These are phyloP conservation scores for Fusarium sp. DNA, from an alignment of 2,329 filamentous ascomycete genomes.

Conservation along the genomic window DNA sequence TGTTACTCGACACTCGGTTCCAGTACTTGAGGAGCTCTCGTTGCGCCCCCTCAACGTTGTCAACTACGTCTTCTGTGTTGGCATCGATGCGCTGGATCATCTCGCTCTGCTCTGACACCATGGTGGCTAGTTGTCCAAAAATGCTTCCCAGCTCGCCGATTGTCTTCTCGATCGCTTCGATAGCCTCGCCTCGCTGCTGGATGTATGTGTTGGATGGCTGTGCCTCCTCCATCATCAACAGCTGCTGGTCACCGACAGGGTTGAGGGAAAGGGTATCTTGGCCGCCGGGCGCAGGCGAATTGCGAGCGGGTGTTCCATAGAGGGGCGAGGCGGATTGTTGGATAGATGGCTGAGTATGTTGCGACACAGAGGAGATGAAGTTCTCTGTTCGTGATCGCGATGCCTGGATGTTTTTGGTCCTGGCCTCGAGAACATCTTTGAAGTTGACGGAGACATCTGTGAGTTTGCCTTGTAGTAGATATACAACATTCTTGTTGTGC, in stretches of 20 bases:
- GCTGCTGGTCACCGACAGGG: constrained; percentile 84
- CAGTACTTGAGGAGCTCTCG: constrained; percentile 97
- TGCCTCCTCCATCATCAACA: constrained; percentile 92
- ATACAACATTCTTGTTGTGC: constrained; percentile 97
- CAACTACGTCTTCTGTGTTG: constrained; percentile 97
- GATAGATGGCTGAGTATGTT: constrained; percentile 76
- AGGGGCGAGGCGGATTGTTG: constrained; percentile 86
- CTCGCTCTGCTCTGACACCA: constrained; percentile 97
- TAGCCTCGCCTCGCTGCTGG: constrained; percentile 92
- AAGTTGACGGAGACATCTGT: constrained; percentile 95
- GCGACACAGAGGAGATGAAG: constrained; percentile 91
- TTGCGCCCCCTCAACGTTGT: constrained; percentile 98
- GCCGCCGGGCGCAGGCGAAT: constrained; percentile 74
- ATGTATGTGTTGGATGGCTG: constrained; percentile 90
- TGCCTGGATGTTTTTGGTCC: constrained; percentile 98
- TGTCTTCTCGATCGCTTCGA: constrained; percentile 95
- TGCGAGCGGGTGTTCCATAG: constrained; percentile 81
- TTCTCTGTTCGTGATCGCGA: constrained; percentile 93
- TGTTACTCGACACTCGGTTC: constrained; percentile 91
- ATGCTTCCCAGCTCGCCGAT: constrained; percentile 92
- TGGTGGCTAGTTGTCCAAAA: constrained; percentile 92
- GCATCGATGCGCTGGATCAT: constrained; percentile 98
- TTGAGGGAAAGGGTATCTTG: constrained; percentile 87
- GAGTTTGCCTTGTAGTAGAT: constrained; percentile 89
- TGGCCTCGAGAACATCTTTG: constrained; percentile 95